These are phyloP conservation scores for Schwanniomyces polymorphus DNA, from an alignment of 805 yeast species.

Conservation along the genomic window DNA sequence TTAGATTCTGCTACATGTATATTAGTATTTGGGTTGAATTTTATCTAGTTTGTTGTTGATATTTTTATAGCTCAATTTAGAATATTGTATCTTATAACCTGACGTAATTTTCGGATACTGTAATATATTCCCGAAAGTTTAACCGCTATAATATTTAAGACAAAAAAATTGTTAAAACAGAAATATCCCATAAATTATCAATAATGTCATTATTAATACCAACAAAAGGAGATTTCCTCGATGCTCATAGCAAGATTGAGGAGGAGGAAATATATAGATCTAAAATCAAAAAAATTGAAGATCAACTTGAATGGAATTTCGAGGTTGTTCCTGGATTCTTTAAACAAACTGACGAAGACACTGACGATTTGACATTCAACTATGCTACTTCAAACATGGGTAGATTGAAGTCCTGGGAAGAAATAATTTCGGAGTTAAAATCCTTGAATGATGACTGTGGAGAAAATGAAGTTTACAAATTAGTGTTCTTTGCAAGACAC, in stretches of 20 bases:
- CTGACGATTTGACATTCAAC: conserved; percentile 49
- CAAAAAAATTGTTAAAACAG: not conserved
- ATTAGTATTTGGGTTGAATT: conserved; percentile 4
- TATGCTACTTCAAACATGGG: conserved; percentile 47
- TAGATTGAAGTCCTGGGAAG: conserved; percentile 40
- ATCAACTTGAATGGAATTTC: conserved; percentile 45
- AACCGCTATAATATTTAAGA: not conserved
- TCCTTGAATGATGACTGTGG: conserved; percentile 34
- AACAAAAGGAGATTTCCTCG: conserved; percentile 25
- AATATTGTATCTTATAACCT: not conserved
- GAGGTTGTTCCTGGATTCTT: conserved; percentile 52
- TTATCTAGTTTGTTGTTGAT: not conserved
- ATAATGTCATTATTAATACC: conserved; percentile 31
- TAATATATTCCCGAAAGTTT: not conserved
- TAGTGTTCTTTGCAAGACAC: conserved; percentile 60
- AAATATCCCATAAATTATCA: not conserved
- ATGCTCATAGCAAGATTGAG: conserved; percentile 21
- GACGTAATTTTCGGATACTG: not conserved
- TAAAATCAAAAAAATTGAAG: conserved; percentile 8
- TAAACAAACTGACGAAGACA: conserved; percentile 43
- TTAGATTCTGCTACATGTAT: conserved; percentile 4
- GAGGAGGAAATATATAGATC: conserved; percentile 13
- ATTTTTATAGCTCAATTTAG: conserved; percentile 1
- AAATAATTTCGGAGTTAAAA: conserved; percentile 28
- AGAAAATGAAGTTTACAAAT: conserved; percentile 43